phyloP scores from a whole-genome alignment of 2,329 filamentous ascomycete genomes.

The Diaporthe ampelina region DNA sequence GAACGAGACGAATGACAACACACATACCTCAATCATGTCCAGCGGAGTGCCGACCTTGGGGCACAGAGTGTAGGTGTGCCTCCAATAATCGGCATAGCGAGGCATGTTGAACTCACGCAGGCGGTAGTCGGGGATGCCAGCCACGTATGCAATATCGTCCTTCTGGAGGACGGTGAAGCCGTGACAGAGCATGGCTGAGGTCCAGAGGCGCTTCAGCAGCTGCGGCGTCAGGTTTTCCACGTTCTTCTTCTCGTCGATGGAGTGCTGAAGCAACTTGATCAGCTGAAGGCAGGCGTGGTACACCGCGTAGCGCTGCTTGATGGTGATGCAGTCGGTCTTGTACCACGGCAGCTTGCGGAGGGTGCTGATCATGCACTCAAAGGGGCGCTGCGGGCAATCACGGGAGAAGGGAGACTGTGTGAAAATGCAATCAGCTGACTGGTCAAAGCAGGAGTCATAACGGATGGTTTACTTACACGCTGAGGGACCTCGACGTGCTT shows the following conservation, averaged over 20 bases:
- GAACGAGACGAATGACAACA: background rate
- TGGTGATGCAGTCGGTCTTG: slow-evolving; percentile 67
- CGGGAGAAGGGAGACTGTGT: slow-evolving; percentile 70
- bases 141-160: slow-evolving; percentile 66
- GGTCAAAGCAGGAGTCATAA: background rate
- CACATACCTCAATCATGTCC: slow-evolving; percentile 68
- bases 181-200: slow-evolving; percentile 67
- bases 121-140: slow-evolving; percentile 53
- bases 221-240: slow-evolving; percentile 63
- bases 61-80: slow-evolving; percentile 65
- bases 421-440: slow-evolving; percentile 29
- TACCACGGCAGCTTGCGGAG: slow-evolving; percentile 75
- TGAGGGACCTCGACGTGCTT: slow-evolving; percentile 74
- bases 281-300: slow-evolving; percentile 66
- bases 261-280: slow-evolving; percentile 59
- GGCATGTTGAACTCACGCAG: slow-evolving; percentile 62
- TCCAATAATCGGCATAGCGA: slow-evolving; percentile 62
- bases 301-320: slow-evolving; percentile 68
- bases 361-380: slow-evolving; percentile 75
- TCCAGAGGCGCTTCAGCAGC: slow-evolving; percentile 67
- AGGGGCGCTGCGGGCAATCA: slow-evolving; percentile 74
- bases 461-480: slow-evolving; percentile 64
- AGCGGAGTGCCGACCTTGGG: slow-evolving; percentile 62
- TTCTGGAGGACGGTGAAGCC: slow-evolving; percentile 75
- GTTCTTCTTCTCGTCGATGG: slow-evolving; percentile 56